Evolutionary conservation across 2,329 filamentous ascomycete species (phyloP), one percentile per base, ranked within the genome.

Genomic region (Coniochaeta sp.): DNA sequence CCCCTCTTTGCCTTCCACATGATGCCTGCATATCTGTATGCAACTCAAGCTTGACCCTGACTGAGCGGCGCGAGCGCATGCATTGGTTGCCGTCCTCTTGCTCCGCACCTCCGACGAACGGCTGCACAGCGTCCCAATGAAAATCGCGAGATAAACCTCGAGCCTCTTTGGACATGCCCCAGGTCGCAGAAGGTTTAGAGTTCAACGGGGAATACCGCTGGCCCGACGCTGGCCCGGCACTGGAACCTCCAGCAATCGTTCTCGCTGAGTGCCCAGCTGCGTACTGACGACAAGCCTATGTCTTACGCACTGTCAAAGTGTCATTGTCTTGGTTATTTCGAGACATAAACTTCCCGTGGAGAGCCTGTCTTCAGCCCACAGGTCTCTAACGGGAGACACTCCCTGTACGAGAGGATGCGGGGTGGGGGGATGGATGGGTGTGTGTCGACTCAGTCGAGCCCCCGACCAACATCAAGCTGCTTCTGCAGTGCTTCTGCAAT

Each of bases 51-150:
- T 58, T 56, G 68, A 67, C 67, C 69, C 69, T 72, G 70, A 65
- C 68, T 69, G 67, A 67, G 65, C 69, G 70, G 61, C 59, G 60
- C 40, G 52, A 58, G 55, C 60, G 63, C 70, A 72, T 73, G 72
- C 72, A 73, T 73, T 72, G 72, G 70, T 64, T 70, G 70, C 71
- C 70, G 71, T 68, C 42, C 26, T 47, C 19, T 26, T 47, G 19
- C 47, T 30, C 47, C 47, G 34, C 54, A 59, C n/a, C 22, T 61
- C 56, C 47, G 55, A 60, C 58, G 60, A 63, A 61, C 60, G 60
- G 58, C 62, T 60, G 55, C 24, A 16, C 36, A 57, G 47, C 24
- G 38, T 50, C 22, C 44, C 22, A 50, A 28, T 4, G 44, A 5
- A 12, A 10, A 14, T 8, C 44, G 12, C 7, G 44, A 4, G 6